phyloP scores from a whole-genome alignment of 257 asterid species.

The Rauvolfia tetraphylla region DNA sequence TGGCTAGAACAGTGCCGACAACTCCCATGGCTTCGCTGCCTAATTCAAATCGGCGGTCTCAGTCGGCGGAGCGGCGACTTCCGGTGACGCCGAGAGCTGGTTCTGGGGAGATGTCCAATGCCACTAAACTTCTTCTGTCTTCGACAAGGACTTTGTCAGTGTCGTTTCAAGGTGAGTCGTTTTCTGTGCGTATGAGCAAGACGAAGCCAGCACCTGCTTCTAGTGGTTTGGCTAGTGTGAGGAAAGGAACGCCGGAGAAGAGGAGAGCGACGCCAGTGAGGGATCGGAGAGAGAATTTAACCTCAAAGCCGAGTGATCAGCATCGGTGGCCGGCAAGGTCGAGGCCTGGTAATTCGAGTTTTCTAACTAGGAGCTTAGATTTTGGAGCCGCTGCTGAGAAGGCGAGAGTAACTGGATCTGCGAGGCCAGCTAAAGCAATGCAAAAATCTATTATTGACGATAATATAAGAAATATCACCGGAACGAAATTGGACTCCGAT shows the following conservation, averaged over 20 bases:
- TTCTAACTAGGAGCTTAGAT: conserved; percentile 64
- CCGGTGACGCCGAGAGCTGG: conserved; percentile 33
- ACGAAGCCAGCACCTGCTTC: conserved; percentile 50
- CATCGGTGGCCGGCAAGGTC: conserved; percentile 85
- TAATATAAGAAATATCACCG: conserved; percentile 26
- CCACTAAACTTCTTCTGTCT: conserved; percentile 51
- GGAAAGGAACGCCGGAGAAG: conserved; percentile 76
- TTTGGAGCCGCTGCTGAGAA: conserved; percentile 40
- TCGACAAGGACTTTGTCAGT: conserved; percentile 70
- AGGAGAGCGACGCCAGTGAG: conserved; percentile 53
- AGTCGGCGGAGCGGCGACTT: conserved; percentile 33
- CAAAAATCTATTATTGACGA: conserved; percentile 39
- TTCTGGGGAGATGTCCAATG: conserved; percentile 48
- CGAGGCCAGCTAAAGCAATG: conserved; percentile 26
- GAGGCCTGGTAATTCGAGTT: conserved; percentile 50
- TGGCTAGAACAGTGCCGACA: conserved; percentile 23
- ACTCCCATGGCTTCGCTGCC: conserved; percentile 32
- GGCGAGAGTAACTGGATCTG: conserved; percentile 47
- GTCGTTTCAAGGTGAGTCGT: conserved; percentile 84
- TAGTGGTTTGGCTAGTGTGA: conserved; percentile 30
- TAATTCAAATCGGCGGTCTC: conserved; percentile 22
- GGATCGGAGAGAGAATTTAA: conserved; percentile 57
- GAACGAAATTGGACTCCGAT: conserved; percentile 27
- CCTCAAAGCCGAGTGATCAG: conserved; percentile 53
- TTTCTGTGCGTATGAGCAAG: conserved; percentile 48